A percentile compares a stretch with the other conserved stretches of the same genome.
Conservation (phyloP, 345 rosid genomes). For the Pelargonium nanum region DNA sequence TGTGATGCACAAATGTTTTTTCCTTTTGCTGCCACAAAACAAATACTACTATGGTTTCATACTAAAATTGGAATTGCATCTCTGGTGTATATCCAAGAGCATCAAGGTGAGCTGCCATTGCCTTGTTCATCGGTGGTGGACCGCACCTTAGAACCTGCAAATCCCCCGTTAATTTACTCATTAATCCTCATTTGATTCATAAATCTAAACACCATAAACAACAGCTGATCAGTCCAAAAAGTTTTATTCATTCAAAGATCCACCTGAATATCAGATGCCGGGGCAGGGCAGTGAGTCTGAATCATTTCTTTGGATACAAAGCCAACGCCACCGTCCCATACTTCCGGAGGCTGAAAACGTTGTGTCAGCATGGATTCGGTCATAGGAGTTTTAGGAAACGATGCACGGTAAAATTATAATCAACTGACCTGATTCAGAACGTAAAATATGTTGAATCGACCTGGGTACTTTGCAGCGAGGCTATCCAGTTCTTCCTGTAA, state of each 20-base stretch:
- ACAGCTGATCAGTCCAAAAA: background rate
- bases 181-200: background rate
- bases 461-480: conserved; percentile 55
- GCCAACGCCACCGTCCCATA: conserved; percentile 86
- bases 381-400: background rate
- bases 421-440: conserved; percentile 83
- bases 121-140: conserved; percentile 97
- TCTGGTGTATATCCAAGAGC: conserved; percentile 66
- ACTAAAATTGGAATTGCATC: conserved; percentile 86
- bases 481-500: conserved; percentile 75
- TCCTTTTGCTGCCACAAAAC: too few species aligned
- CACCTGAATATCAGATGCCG: conserved; percentile 66
- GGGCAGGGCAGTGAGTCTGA: conserved; percentile 67
- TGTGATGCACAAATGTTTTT: too few species aligned
- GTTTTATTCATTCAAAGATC: too few species aligned
- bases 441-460: conserved; percentile 58
- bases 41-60: too few species aligned
- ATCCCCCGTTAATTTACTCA: background rate
- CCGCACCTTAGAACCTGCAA: conserved; percentile 88
- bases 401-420: too few species aligned
- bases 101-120: conserved; percentile 84
- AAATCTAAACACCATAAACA: background rate
- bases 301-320: conserved; percentile 90
- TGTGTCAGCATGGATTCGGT: background rate
- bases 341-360: conserved; percentile 68